Base-by-base conservation (phyloP, 106 monocot genomes). In the Apostasia ramifera region DNA sequence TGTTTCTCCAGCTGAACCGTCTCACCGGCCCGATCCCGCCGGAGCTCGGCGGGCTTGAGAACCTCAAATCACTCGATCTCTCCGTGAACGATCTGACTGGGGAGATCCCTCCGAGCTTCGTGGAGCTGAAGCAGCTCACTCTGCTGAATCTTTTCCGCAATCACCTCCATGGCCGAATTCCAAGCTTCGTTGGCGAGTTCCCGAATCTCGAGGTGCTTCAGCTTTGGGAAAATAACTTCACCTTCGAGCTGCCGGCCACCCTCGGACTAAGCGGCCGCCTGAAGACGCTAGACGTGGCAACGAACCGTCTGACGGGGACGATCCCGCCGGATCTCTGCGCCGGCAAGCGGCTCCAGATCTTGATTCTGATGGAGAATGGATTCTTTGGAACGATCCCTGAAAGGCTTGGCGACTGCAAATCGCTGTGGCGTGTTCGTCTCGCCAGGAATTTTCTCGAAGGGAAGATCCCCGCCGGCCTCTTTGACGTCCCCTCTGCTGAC, bases 81-180 rank as follows among this genome's bases (percentile, higher is more conserved):
- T 90, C 94, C 47, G 74, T 71, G 73, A 94, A 94, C 79, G 82
- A 82, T 47, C 78, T 94, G n/a, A 71, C 78, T n/a, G 94, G 94
- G 0, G 84, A 85, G 67, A 71, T 94, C 1, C 94, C 94, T 1
- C 70, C 41, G 2, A 80, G 53, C 49, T 87, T 94, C 55, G 68
- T 63, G 2, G 61, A 65, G 43, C 78, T 94, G 40, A 68, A 71
- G 61, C 41, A 62, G 7, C 63, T 94, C 50, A 79, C 70, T 10
- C 70, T 90, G 10, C 78, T 94, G 37, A 84, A 87, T 48, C 76
- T 90, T 44, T 94, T 83, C 73, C 66, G 76, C 2, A 94, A 94
- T 58, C 80, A 90, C 48, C 54, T 94, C 44, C 59, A 48, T 37
- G 94, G 94, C 6, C 45, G 26, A 37, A 78, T 94, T 47, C 94